Conservation (phyloP, 768 basidiomycete species). For the Boletus rubescentipes region DNA sequence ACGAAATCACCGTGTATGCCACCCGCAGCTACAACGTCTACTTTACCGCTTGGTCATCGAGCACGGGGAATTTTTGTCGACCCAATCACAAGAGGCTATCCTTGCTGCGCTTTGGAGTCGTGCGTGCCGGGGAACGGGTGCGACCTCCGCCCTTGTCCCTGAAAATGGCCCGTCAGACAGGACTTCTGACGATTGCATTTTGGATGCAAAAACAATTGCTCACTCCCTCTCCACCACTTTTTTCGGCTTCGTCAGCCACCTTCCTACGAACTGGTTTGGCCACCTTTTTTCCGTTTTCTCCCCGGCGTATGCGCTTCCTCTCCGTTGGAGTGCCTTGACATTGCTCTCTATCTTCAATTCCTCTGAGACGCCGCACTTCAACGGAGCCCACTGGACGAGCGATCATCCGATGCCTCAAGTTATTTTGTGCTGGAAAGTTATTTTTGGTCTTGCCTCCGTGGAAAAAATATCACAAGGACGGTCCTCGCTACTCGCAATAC, state of each 20-base stretch:
- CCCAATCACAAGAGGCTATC: conserved; percentile 32
- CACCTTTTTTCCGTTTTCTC: conserved; percentile 27
- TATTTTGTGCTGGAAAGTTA: conserved; percentile 37
- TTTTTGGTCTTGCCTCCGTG: conserved; percentile 41
- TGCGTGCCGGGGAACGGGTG: conserved; percentile 6
- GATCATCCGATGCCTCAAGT: conserved; percentile 5
- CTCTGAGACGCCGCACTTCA: background rate
- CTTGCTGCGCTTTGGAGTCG: conserved; percentile 39
- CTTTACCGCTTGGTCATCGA: conserved; percentile 41
- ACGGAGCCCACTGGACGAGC: background rate
- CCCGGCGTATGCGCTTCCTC: conserved; percentile 27
- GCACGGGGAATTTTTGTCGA: conserved; percentile 25
- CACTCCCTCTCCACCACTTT: conserved; percentile 13
- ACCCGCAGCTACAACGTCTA: conserved; percentile 38
- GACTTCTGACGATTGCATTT: background rate
- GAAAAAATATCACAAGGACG: conserved; percentile 28
- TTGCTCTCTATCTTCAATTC: conserved; percentile 37
- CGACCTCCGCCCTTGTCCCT: background rate
- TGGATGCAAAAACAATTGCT: conserved; percentile 14
- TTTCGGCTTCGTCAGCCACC: background rate
- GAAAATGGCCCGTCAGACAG: background rate
- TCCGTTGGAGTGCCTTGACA: conserved; percentile 45
- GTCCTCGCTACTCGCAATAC: background rate
- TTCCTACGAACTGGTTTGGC: background rate
- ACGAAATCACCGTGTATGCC: conserved; percentile 32